Evolutionary conservation across 1,284 basidiomycete species (phyloP).

Genomic region (Gymnopus androsaceus): DNA sequence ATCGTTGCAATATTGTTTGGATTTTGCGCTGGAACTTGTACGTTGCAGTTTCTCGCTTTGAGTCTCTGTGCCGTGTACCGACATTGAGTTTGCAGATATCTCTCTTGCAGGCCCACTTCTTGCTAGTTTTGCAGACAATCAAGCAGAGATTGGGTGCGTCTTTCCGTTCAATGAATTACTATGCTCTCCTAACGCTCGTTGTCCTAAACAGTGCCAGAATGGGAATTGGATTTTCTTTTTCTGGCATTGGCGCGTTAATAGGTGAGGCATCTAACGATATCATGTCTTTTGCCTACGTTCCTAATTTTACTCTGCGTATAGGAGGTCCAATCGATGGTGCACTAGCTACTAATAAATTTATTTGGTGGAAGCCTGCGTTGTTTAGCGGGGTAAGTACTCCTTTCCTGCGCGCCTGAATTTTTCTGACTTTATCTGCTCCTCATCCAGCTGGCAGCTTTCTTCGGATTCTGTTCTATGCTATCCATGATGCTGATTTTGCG

Average conservation of each 20-base stretch:
- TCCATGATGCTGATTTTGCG: too few relatives aligned
- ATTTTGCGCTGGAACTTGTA: conserved; percentile 30
- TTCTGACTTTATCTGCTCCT: too few relatives aligned
- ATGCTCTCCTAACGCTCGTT: too few relatives aligned
- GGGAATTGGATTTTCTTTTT: not conserved
- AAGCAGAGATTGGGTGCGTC: too few relatives aligned
- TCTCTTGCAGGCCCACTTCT: conserved; percentile 13
- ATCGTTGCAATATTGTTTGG: conserved; percentile 33
- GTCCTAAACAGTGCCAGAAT: too few relatives aligned
- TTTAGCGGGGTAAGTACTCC: conserved; percentile 23
- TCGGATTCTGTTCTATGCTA: too few relatives aligned
- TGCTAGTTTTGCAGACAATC: not conserved
- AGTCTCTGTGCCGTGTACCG: not conserved
- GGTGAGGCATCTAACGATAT: not conserved
- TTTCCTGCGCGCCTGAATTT: too few relatives aligned
- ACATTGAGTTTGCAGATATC: conserved; percentile 10
- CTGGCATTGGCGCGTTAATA: conserved; percentile 1
- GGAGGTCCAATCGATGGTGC: conserved; percentile 20
- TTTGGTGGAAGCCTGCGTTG: conserved; percentile 24
- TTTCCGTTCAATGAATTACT: too few relatives aligned
- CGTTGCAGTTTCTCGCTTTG: conserved; percentile 5
- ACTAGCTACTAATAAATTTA: conserved; percentile 15
- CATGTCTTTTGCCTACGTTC: not conserved
- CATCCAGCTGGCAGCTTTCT: too few relatives aligned
- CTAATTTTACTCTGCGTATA: not conserved